Evolutionary conservation across 2,329 filamentous ascomycete species (phyloP), one percentile per base, ranked within the genome.

Genomic region (Colletotrichum tropicale): DNA sequence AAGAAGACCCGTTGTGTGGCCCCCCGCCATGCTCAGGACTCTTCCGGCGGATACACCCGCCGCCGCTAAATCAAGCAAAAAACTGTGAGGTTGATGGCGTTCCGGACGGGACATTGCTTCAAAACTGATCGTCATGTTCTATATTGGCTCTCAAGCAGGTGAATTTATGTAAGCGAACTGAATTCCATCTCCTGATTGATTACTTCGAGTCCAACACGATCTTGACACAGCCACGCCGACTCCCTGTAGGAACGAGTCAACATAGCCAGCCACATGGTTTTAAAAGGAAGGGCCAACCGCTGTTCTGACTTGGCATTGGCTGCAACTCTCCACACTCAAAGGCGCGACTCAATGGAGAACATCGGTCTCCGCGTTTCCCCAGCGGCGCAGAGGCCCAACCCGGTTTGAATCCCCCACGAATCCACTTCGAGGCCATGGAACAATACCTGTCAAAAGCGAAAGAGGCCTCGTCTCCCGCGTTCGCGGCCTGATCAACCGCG

Each of bases 191-290:
- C 9, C 9, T 32, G 16, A 18, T 18, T 8, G 36, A 8, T 2
- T 16, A 38, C 8, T 38, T 38, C 16, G 13, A 43, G n/a, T 21
- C n/a, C 0, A 48, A 48, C 43, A 48, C 1, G 1, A 48, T 0
- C 43, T 0, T 48, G 43, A 52, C 43, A 21, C 43, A 52, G n/a
- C n/a, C 43, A 21, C 43, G 43, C 10, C 43, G 0, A 0, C 43
- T 48, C n/a, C 0, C n/a, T 21, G n/a, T 8, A 8, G 43, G n/a
- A 52, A 52, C 43, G 43, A 52, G 43, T 52, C 43, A 21, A 52
- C 2, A 0, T 21, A 21, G 0, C 43, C n/a, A 52, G 43, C 43
- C 43, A 21, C n/a, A 1, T 0, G 6, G 0, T 1, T 52, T 1
- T 10, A 52, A 52, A n/a, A 52, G 43, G n/a, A 52, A 52, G 43